phyloP scores from a whole-genome alignment of 192 early-diverging fungal species.

The Linnemannia elongata region DNA sequence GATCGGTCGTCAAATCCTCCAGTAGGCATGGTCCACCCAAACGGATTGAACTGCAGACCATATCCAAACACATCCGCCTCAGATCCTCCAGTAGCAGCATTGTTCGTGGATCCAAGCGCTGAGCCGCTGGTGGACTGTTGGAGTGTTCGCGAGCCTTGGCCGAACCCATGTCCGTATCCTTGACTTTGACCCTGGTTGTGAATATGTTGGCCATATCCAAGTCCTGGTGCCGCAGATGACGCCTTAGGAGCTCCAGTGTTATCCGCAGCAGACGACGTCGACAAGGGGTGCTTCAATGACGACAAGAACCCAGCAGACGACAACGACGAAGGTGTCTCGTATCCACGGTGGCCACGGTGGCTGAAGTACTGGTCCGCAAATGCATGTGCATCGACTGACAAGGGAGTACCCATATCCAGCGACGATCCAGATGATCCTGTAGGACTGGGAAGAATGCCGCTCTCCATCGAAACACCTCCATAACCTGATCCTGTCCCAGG shows the following conservation, averaged over 20 bases:
- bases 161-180: not conserved
- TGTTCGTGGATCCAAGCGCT: not conserved
- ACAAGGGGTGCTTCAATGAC: not conserved
- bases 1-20: slow-evolving; percentile 8
- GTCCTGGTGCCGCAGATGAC: not conserved
- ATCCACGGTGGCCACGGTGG: slow-evolving; percentile 25
- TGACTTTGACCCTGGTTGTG: not conserved
- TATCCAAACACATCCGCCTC: slow-evolving; percentile 48
- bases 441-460: slow-evolving; percentile 21
- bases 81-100: not conserved
- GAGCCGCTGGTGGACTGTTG: slow-evolving; percentile 3
- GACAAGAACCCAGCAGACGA: not conserved
- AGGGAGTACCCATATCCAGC: slow-evolving; percentile 17
- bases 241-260: not conserved
- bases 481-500: not conserved
- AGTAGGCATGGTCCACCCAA: slow-evolving; percentile 36
- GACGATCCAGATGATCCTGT: slow-evolving; percentile 30
- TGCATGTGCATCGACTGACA: slow-evolving; percentile 26
- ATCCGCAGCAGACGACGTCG: not conserved
- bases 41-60: slow-evolving; percentile 45
- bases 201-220: not conserved
- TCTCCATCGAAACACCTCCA: slow-evolving; percentile 3
- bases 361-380: slow-evolving; percentile 55
- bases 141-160: not conserved
- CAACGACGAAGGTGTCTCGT: slow-evolving; percentile 22